A percentile compares a stretch with the other conserved stretches of the same genome.
Evolutionary conservation across 2,329 filamentous ascomycete genomes (phyloP).

Genomic region (Biscogniauxia sp.): DNA sequence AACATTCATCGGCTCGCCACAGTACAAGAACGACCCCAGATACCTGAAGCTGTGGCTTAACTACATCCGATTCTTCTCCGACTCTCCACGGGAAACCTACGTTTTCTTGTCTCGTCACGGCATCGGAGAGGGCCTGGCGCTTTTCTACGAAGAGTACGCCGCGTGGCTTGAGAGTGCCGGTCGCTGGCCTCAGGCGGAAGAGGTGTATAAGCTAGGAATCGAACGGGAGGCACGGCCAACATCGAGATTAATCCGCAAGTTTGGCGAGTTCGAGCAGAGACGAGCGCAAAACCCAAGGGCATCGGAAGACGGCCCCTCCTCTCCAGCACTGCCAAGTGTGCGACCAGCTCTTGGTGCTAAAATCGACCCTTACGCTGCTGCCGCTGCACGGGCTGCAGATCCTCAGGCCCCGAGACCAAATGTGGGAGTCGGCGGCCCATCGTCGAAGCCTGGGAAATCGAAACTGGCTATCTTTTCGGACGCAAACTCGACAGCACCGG

Average conservation of each 20-base stretch:
- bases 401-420: slow-evolving; percentile 62
- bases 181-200: slow-evolving; percentile 86
- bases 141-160: slow-evolving; percentile 97
- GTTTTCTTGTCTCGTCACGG: slow-evolving; percentile 85
- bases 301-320: slow-evolving; percentile 63
- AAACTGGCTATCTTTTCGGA: slow-evolving; percentile 95
- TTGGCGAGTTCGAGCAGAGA: slow-evolving; percentile 84
- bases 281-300: slow-evolving; percentile 63
- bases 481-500: slow-evolving; percentile 58
- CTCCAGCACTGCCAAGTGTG: slow-evolving; percentile 80
- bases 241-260: slow-evolving; percentile 82
- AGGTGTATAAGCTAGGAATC: slow-evolving; percentile 88
- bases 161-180: slow-evolving; percentile 84
- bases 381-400: slow-evolving; percentile 50
- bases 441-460: slow-evolving; percentile 65
- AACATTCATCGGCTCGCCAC: slow-evolving; percentile 75
- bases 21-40: slow-evolving; percentile 93
- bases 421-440: slow-evolving; percentile 45
- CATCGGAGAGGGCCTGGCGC: slow-evolving; percentile 80
- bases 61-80: slow-evolving; percentile 90
- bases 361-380: slow-evolving; percentile 72
- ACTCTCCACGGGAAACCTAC: slow-evolving; percentile 89
- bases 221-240: slow-evolving; percentile 82
- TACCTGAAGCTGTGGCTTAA: slow-evolving; percentile 93
- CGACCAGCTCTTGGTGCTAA: slow-evolving; percentile 84